phyloP scores from a whole-genome alignment of 2,329 filamentous ascomycete species.

The Cryoendolithus antarcticus region DNA sequence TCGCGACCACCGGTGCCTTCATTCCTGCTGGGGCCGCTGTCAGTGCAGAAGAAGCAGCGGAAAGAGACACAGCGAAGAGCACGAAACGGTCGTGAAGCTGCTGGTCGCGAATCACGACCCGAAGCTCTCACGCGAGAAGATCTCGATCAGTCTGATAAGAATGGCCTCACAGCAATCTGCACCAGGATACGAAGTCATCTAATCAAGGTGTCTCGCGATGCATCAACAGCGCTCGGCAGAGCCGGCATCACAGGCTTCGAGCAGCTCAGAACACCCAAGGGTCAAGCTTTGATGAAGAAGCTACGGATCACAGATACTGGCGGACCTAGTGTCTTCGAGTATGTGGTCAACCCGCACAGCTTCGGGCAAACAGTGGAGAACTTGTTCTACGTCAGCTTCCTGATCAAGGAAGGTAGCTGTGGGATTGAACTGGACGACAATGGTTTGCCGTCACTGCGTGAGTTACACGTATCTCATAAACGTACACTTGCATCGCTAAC shows the following conservation, averaged over 20 bases:
- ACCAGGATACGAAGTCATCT: constrained; percentile 58
- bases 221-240: constrained; percentile 11
- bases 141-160: constrained; percentile 62
- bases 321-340: constrained; percentile 69
- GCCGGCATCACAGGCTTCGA: constrained; percentile 13
- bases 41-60: constrained; percentile 72
- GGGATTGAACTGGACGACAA: constrained; percentile 61
- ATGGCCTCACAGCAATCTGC: constrained; percentile 68
- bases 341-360: constrained; percentile 77
- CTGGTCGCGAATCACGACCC: constrained; percentile 58
- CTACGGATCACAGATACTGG: constrained; percentile 55
- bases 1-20: constrained; percentile 64
- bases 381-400: constrained; percentile 88
- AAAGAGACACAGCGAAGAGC: constrained; percentile 59
- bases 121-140: constrained; percentile 66
- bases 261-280: constrained; percentile 27
- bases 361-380: constrained; percentile 96
- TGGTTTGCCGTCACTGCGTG: constrained; percentile 68
- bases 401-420: constrained; percentile 75
- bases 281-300: constrained; percentile 40
- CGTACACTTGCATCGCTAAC: constrained; percentile 2
- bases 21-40: constrained; percentile 79
- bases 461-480: constrained; percentile 25
- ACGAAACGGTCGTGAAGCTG: constrained; percentile 54
- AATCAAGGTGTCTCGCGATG: constrained; percentile 24